These are phyloP conservation scores for Holtermanniella nyarrowii DNA, from an alignment of 768 basidiomycete species.

Conservation along the genomic window DNA sequence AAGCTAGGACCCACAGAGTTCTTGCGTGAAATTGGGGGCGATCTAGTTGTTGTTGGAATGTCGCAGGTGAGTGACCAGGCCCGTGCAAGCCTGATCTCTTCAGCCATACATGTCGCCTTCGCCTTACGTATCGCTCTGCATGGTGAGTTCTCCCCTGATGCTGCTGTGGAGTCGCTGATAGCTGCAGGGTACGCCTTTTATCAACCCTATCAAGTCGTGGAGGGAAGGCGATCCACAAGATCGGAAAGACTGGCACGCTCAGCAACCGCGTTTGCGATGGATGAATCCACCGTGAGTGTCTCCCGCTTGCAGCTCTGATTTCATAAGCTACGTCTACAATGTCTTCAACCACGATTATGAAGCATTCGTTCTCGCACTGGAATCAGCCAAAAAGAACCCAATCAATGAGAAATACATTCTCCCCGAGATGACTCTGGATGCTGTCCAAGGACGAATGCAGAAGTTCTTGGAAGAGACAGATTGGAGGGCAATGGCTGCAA, in stretches of 20 bases:
- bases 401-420: not conserved
- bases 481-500: too few relatives aligned
- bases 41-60: constrained; percentile 4
- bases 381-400: not conserved
- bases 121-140: constrained; percentile 5
- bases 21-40: constrained; percentile 2
- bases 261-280: constrained; percentile 2
- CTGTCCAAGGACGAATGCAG: not conserved
- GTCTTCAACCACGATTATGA: constrained; percentile 7
- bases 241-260: constrained; percentile 4
- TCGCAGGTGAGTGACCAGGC: constrained; percentile 2
- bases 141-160: not conserved
- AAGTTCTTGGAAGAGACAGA: too few relatives aligned
- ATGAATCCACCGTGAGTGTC: constrained; percentile 11
- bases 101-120: constrained; percentile 7
- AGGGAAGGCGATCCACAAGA: constrained; percentile 4
- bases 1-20: constrained; percentile 2
- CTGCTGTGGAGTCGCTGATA: not conserved
- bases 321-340: constrained; percentile 8
- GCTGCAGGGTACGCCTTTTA: constrained; percentile 8
- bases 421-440: not conserved
- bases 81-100: not conserved
- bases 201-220: constrained; percentile 9
- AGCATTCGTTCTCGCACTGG: constrained; percentile 4
- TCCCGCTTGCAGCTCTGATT: not conserved